Evolutionary conservation across 192 early-diverging fungal genomes (phyloP).

Genomic region (Cladochytrium replicatum): DNA sequence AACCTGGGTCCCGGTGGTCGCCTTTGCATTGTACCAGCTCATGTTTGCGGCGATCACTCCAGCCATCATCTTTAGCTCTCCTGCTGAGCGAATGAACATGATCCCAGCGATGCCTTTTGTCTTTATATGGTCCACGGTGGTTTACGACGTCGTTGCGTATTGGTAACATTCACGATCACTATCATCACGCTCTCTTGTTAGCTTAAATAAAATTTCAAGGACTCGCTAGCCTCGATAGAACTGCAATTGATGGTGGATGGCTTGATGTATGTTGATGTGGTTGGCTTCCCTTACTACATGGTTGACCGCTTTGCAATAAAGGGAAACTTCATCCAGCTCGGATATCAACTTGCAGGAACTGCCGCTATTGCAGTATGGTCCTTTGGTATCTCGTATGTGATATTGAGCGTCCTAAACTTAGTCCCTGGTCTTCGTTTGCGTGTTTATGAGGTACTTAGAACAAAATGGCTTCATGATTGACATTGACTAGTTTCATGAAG

Average conservation of each 20-base stretch:
- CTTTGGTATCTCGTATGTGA: conserved; percentile 65
- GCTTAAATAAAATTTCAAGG: conserved; percentile 63
- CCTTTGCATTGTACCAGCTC: conserved; percentile 47
- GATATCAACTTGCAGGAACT: conserved; percentile 66
- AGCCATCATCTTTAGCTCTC: conserved; percentile 69
- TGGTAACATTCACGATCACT: too few relatives aligned
- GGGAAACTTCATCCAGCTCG: conserved; percentile 72
- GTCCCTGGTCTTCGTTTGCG: too few relatives aligned
- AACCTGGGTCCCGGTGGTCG: conserved; percentile 10
- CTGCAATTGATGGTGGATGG: conserved; percentile 58
- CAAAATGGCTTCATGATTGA: too few relatives aligned
- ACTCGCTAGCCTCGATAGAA: conserved; percentile 41
- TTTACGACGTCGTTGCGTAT: conserved; percentile 80
- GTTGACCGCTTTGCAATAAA: too few relatives aligned
- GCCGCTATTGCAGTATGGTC: conserved; percentile 62
- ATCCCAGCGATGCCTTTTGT: conserved; percentile 49
- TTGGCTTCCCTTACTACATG: conserved; percentile 55
- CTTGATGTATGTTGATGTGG: conserved; percentile 72
- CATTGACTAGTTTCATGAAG: conserved; percentile 31
- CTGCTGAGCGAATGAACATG: conserved; percentile 69
- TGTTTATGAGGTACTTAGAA: too few relatives aligned
- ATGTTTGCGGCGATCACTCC: conserved; percentile 77
- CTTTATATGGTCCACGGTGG: conserved; percentile 60
- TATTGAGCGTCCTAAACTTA: conserved; percentile 58
- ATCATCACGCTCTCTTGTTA: conserved; percentile 57